These are phyloP conservation scores for Mrakia gelida DNA, from an alignment of 768 basidiomycete genomes.

Conservation along the genomic window DNA sequence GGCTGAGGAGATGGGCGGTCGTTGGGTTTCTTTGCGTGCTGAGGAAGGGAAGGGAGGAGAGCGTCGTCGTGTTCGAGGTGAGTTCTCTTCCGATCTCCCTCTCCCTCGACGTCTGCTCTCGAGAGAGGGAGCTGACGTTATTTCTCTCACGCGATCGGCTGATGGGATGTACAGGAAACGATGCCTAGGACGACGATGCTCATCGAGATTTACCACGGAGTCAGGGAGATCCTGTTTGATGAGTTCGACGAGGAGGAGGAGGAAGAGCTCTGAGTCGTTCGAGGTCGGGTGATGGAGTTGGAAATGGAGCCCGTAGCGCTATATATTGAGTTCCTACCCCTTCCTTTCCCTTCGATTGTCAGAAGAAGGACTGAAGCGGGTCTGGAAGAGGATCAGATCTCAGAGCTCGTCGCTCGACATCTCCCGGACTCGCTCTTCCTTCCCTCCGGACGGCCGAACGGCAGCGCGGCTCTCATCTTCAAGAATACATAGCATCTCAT, in stretches of 20 bases:
- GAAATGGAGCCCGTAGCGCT: too few relatives aligned
- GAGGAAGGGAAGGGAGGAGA: not conserved
- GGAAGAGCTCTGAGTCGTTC: not conserved
- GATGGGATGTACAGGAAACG: not conserved
- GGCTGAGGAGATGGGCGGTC: not conserved
- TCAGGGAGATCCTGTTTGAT: slow-evolving; percentile 1
- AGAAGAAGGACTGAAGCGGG: too few relatives aligned
- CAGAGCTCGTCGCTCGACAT: too few relatives aligned
- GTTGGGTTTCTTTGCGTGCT: slow-evolving; percentile 7
- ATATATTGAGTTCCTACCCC: too few relatives aligned
- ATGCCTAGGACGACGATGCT: slow-evolving; percentile 11
- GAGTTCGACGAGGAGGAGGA: slow-evolving; percentile 1
- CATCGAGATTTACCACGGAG: not conserved
- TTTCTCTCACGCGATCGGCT: not conserved
- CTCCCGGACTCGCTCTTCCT: too few relatives aligned
- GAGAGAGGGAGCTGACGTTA: not conserved
- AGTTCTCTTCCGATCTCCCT: not conserved
- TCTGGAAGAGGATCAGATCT: too few relatives aligned
- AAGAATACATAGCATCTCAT: too few relatives aligned
- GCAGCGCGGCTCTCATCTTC: too few relatives aligned
- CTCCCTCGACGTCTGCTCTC: too few relatives aligned
- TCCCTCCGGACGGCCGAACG: too few relatives aligned
- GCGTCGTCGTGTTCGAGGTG: not conserved
- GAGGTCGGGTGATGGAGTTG: too few relatives aligned
- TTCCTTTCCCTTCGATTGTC: too few relatives aligned